These are phyloP conservation scores for Pestalotiopsis sp. DNA, from an alignment of 2,329 filamentous ascomycete genomes.

Conservation along the genomic window DNA sequence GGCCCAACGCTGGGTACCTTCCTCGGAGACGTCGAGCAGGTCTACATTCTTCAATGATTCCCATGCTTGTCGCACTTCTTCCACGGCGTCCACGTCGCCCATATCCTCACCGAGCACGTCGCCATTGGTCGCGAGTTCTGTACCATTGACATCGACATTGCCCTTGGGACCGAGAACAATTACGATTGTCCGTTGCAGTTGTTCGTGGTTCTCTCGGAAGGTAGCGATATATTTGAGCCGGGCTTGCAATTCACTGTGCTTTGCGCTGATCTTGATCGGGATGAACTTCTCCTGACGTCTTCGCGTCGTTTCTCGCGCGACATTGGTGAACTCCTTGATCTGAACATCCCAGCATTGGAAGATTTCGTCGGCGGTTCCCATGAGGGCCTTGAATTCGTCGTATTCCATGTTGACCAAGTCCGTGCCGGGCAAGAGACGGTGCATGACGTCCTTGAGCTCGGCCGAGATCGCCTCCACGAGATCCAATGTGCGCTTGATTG, in stretches of 20 bases:
- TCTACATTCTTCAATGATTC: conserved; percentile 93
- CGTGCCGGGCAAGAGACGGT: conserved; percentile 80
- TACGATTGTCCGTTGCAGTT: conserved; percentile 92
- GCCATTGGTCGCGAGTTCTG: conserved; percentile 55
- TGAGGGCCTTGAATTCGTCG: conserved; percentile 81
- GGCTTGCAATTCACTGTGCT: conserved; percentile 85
- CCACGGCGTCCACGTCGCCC: conserved; percentile 93
- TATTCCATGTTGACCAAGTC: conserved; percentile 92
- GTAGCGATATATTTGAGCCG: conserved; percentile 90
- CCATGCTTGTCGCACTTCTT: conserved; percentile 94
- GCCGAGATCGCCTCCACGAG: conserved; percentile 97
- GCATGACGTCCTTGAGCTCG: conserved; percentile 84
- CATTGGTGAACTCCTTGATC: conserved; percentile 96
- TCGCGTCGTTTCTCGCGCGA: conserved; percentile 90
- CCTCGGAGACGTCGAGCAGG: conserved; percentile 84
- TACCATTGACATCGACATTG: conserved; percentile 49
- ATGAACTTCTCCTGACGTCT: conserved; percentile 97
- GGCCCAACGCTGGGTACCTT: conserved; percentile 90
- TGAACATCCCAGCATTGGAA: conserved; percentile 95
- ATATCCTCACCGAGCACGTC: conserved; percentile 86
- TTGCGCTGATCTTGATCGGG: conserved; percentile 90
- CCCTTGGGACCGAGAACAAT: conserved; percentile 86
- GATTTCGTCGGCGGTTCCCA: conserved; percentile 80
- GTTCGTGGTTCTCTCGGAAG: conserved; percentile 96
- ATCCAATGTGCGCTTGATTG: conserved; percentile 84